Evolutionary conservation across 345 rosid species (phyloP), one percentile per base, ranked within the genome.

Genomic region (Ricinus communis): DNA sequence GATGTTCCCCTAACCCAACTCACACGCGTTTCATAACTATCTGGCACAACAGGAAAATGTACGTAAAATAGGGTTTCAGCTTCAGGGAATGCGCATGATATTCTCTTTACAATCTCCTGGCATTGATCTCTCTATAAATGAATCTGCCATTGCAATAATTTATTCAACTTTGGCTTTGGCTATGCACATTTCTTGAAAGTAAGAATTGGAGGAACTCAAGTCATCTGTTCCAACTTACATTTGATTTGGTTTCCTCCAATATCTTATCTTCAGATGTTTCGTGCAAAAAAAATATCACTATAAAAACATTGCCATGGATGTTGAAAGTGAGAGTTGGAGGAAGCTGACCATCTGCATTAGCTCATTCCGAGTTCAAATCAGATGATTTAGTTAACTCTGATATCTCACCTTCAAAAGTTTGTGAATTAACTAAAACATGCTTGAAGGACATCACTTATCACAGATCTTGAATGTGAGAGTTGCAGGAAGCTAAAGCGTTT

Each of bases 401-500:
- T 25, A 14, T 55, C 33, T 55, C 25, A 55, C 36, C 60, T 55
- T 55, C 33, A 9, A 55, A n/a, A 13, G 33, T 1, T 11, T 12
- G 16, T 55, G 60, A 55, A 55, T 21, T 8, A 18, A 18, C 0
- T 61, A 19, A 22, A 40, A 57, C 38, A n/a, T n/a, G n/a, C n/a
- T n/a, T n/a, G n/a, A n/a, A 8, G 38, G 38, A 33, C 6, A 28
- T 12, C 2, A 3, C 16, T 2, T 60, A 19, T 0, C 46, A 1
- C 15, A 30, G 36, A 63, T 25, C 7, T 45, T 63, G 67, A 63
- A 27, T 1, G 50, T 43, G 67, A 63, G 67, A 63, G 18, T 16
- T 45, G 53, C 38, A 64, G 53, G 53, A 64, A 27, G 53, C 54
- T 25, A 64, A 64, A 64, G 22, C 68, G 25, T 43, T 63, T 14